Conservation (phyloP, 2,329 filamentous ascomycete genomes). For the Pseudovirgaria hyperparasitica region DNA sequence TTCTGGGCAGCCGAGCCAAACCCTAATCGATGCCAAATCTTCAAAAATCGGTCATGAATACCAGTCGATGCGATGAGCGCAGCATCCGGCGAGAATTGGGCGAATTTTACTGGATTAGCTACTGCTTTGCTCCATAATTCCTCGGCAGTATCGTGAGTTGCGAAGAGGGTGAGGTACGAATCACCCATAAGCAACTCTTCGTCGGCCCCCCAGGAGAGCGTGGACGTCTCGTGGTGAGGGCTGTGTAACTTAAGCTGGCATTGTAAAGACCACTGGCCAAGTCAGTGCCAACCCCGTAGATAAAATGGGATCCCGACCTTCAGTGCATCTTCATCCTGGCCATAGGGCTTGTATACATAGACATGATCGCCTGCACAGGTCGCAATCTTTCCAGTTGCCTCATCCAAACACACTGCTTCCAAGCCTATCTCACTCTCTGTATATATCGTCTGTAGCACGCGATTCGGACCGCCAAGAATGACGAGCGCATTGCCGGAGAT, state of each 20-base stretch:
- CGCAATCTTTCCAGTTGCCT: conserved; percentile 73
- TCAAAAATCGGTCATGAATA: conserved; percentile 67
- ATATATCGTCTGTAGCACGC: conserved; percentile 81
- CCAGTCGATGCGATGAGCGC: conserved; percentile 75
- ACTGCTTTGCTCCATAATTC: conserved; percentile 64
- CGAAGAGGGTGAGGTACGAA: conserved; percentile 57
- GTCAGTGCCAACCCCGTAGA: conserved; percentile 12
- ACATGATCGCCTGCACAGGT: conserved; percentile 54
- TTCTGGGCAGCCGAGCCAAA: conserved; percentile 72
- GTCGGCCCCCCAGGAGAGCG: conserved; percentile 74
- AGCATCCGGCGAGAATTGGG: conserved; percentile 74
- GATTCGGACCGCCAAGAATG: conserved; percentile 61
- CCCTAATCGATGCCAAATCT: conserved; percentile 80
- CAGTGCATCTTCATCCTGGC: conserved; percentile 54
- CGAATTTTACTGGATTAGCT: conserved; percentile 60
- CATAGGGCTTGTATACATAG: conserved; percentile 68
- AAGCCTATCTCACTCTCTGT: conserved; percentile 59
- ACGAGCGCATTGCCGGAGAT: conserved; percentile 81
- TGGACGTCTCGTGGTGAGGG: conserved; percentile 36
- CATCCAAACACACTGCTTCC: conserved; percentile 69
- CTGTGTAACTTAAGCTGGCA: conserved; percentile 39
- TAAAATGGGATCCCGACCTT: conserved; percentile 43
- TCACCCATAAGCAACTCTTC: conserved; percentile 77
- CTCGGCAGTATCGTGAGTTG: conserved; percentile 36
- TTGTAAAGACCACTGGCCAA: conserved; percentile 46